Evolutionary conservation across 176 grass and related monocot genomes (phyloP).

Genomic region (Avena atlantica): DNA sequence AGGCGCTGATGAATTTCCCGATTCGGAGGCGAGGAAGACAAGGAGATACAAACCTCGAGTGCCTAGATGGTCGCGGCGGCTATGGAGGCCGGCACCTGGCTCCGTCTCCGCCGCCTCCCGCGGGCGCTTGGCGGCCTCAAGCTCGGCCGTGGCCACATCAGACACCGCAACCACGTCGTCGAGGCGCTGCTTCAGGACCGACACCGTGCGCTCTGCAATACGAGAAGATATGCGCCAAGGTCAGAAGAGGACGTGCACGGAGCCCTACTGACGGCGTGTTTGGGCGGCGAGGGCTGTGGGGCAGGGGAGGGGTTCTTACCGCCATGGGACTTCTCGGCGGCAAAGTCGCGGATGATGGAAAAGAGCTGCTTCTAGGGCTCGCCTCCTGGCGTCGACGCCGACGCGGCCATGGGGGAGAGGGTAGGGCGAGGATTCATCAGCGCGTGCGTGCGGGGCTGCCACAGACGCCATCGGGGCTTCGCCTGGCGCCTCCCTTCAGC

Average conservation of each 20-base stretch:
- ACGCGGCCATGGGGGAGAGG: neutral
- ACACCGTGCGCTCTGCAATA: slow-evolving; percentile 65
- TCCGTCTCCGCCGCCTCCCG: too few species aligned
- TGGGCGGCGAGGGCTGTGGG: neutral
- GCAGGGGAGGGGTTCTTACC: slow-evolving; percentile 31
- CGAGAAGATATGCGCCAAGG: neutral
- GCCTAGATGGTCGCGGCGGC: too few species aligned
- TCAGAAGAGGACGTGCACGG: neutral
- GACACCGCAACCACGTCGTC: slow-evolving; percentile 45
- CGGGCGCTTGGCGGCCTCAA: too few species aligned
- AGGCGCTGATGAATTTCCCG: neutral
- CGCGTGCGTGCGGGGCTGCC: too few species aligned
- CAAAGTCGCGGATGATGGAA: slow-evolving; percentile 74
- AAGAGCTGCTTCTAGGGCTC: slow-evolving; percentile 77
- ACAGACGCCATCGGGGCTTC: too few species aligned
- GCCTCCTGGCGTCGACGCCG: slow-evolving; percentile 32
- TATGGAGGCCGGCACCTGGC: too few species aligned
- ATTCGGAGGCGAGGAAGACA: neutral
- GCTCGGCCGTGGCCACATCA: slow-evolving; percentile 43
- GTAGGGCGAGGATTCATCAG: too few species aligned
- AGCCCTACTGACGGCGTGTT: neutral
- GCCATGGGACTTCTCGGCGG: slow-evolving; percentile 71
- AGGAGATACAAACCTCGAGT: neutral
- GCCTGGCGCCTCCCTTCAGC: too few species aligned
- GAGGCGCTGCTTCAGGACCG: slow-evolving; percentile 64